Percentiles rank a stretch among this genome's conserved stretches.
phyloP scores from a whole-genome alignment of 345 rosid species.

The Ailanthus altissimus region DNA sequence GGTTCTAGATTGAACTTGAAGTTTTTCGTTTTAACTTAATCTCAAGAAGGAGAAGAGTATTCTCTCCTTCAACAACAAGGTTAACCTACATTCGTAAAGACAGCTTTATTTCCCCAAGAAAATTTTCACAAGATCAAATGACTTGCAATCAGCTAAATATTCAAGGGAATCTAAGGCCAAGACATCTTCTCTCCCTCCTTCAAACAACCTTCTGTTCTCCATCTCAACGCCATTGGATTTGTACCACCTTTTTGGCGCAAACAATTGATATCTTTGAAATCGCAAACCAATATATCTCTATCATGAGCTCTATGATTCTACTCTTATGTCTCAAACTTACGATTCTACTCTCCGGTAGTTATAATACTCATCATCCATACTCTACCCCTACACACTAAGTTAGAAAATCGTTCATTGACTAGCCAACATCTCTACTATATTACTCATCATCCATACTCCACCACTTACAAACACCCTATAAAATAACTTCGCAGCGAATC shows the following conservation, averaged over 20 bases:
- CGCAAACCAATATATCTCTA: neutral
- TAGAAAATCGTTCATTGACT: neutral
- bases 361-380: neutral
- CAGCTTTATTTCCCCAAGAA: neutral
- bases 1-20: no score
- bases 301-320: neutral
- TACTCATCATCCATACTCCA: no score
- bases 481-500: neutral
- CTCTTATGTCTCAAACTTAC: neutral
- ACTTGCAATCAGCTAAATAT: neutral
- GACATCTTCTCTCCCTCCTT: neutral
- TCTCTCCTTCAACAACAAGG: no score
- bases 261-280: neutral
- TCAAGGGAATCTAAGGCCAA: neutral
- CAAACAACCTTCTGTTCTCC: neutral
- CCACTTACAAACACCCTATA: neutral
- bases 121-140: neutral
- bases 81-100: neutral
- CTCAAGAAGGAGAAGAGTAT: no score
- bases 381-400: neutral
- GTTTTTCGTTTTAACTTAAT: no score
- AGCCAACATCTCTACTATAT: neutral
- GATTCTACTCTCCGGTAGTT: neutral
- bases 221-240: neutral
- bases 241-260: neutral